Evolutionary conservation across 1,284 basidiomycete species (phyloP), one percentile per base, ranked within the genome.

Genomic region (Thecaphora thlaspeos): DNA sequence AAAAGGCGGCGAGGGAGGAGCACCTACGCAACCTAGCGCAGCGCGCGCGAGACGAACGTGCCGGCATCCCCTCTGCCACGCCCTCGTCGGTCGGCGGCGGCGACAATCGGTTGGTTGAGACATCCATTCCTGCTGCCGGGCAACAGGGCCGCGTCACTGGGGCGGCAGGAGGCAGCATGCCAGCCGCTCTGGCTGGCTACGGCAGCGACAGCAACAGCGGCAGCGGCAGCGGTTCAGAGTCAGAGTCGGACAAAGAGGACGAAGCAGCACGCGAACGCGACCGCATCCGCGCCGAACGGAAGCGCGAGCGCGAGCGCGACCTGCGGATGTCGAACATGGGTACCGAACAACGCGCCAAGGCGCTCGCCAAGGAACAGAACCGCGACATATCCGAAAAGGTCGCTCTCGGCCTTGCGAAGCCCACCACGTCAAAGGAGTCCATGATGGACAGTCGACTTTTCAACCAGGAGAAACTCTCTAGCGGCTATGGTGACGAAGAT

Each of bases 241-340:
- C 63, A 23, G 81, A 79, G n/a, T 57, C 48, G 4, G 76, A 71
- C 5, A 59, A 62, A 0, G 64, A 63, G 7, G 61, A 61, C 10
- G 90, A 90, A 46, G 88, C 90, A 9, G 87, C 87, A 46, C 84
- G 84, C 74, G 84, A 95, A 71, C 86, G 95, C 46, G 93, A 97
- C 78, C 81, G 88, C 65, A 91, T 97, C 84, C 85, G 94, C 48
- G 82, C 84, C 48, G 92, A 97, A 82, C 92, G 96, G 82, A 84
- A 90, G 71, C 84, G 87, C 53, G 91, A 98, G 77, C 86, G 93
- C 32, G 93, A 98, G 81, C 87, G 94, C 47, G 94, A 99, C 80
- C 86, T 98, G 87, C 85, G 95, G 55, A 95, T 98, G 92, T 92
- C 85, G 80, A 97, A 97, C 76, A 99, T 99, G 95, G 95, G 95